phyloP scores from a whole-genome alignment of 2,329 filamentous ascomycete species.

The Neofusicoccum umdonicola region DNA sequence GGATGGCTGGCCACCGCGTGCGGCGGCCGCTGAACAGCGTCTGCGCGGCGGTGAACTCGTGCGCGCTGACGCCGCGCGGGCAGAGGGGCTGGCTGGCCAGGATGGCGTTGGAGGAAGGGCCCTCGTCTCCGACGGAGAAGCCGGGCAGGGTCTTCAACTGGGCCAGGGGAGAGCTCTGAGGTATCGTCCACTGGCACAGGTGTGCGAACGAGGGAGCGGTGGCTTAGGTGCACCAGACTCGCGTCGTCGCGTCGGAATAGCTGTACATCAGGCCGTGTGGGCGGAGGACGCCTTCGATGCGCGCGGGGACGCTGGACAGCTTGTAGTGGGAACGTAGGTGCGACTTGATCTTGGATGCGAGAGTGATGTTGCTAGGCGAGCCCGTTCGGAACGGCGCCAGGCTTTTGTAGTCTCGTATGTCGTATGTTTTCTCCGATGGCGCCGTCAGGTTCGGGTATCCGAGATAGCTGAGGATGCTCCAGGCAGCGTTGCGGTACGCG shows the following conservation, averaged over 20 bases:
- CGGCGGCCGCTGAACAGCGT: slow-evolving; percentile 45
- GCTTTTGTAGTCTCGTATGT: no score
- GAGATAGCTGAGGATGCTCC: slow-evolving; percentile 45
- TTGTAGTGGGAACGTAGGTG: no score
- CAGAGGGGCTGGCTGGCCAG: slow-evolving; percentile 52
- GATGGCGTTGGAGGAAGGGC: slow-evolving; percentile 55
- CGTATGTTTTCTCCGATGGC: slow-evolving; percentile 10
- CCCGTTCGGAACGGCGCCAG: no score
- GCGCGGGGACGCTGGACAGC: no score
- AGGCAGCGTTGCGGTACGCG: slow-evolving; percentile 54
- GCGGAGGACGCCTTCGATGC: slow-evolving; percentile 36
- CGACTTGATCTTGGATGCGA: no score
- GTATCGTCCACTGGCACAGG: slow-evolving; percentile 43
- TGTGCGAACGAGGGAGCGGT: slow-evolving; percentile 44
- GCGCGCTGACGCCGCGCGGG: slow-evolving; percentile 45
- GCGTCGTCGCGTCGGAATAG: slow-evolving; percentile 47
- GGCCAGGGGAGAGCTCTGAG: slow-evolving; percentile 38
- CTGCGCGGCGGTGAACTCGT: slow-evolving; percentile 56
- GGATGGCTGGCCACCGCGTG: slow-evolving; percentile 49
- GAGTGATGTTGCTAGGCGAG: no score
- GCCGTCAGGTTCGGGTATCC: slow-evolving; percentile 25
- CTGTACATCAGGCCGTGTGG: slow-evolving; percentile 47
- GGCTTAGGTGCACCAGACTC: slow-evolving; percentile 36
- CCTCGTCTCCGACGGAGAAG: slow-evolving; percentile 30
- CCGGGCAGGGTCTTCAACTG: slow-evolving; percentile 25